Percentiles rank a stretch among this genome's conserved stretches.
Conservation (phyloP, 176 grass and related monocot species). For the Tuctoria greenei region DNA sequence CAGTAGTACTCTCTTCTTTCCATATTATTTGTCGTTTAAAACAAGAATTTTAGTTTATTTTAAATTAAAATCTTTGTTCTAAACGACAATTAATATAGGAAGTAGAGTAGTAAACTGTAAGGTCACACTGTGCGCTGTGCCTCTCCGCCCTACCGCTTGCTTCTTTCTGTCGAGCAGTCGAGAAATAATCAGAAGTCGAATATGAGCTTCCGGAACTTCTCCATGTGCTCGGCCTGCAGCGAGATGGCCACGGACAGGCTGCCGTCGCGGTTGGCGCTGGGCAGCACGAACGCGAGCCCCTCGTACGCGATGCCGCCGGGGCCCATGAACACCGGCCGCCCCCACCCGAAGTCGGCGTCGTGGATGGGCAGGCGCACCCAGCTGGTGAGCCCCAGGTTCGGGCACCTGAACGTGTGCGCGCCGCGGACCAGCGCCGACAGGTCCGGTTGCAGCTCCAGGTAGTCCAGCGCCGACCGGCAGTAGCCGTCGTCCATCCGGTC, state of each 20-base stretch:
- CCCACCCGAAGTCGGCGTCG: slow-evolving; percentile 94
- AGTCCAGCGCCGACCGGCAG: slow-evolving; percentile 84
- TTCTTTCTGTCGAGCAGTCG: neutral
- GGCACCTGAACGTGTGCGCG: slow-evolving; percentile 86
- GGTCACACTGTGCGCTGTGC: neutral
- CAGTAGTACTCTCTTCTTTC: neutral
- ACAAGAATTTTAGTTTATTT: too few relatives aligned
- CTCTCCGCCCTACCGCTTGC: neutral
- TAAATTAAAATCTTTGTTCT: too few relatives aligned
- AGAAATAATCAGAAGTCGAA: slow-evolving; percentile 51
- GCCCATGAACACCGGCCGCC: slow-evolving; percentile 86
- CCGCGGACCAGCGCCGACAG: slow-evolving; percentile 77
- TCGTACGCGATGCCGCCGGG: slow-evolving; percentile 90
- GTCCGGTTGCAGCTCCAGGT: slow-evolving; percentile 80
- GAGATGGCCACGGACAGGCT: slow-evolving; percentile 91
- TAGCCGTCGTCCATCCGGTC: slow-evolving; percentile 71
- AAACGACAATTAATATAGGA: too few relatives aligned
- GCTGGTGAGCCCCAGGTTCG: slow-evolving; percentile 92
- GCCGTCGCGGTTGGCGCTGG: slow-evolving; percentile 70
- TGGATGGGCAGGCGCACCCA: slow-evolving; percentile 91
- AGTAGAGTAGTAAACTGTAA: slow-evolving; percentile 2
- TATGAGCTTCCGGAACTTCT: slow-evolving; percentile 77
- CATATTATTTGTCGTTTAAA: too few relatives aligned
- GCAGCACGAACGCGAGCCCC: slow-evolving; percentile 83
- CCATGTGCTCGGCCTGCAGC: slow-evolving; percentile 88